These are phyloP conservation scores for Sanghuangporus sanghuang DNA, from an alignment of 1,284 basidiomycete genomes.

Conservation along the genomic window DNA sequence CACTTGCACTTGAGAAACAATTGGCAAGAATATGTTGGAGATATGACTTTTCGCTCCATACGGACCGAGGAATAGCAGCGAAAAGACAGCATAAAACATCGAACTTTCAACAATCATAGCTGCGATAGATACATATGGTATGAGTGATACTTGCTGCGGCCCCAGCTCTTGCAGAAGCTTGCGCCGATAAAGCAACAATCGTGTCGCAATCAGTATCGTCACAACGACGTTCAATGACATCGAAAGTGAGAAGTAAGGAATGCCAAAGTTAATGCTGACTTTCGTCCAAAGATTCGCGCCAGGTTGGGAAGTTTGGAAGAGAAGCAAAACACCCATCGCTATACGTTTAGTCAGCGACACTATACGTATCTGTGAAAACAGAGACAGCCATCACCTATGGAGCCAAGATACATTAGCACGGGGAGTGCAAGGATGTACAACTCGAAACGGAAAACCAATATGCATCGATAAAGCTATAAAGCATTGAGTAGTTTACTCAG, in stretches of 20 bases:
- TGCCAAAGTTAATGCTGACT: constrained; percentile 19
- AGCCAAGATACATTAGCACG: constrained; percentile 18
- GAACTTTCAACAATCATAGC: constrained; percentile 23
- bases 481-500: background rate
- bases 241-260: constrained; percentile 31
- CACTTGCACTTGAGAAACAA: constrained; percentile 19
- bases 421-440: constrained; percentile 23
- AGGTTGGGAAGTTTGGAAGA: constrained; percentile 22
- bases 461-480: constrained; percentile 24
- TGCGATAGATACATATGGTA: constrained; percentile 26
- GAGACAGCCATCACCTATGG: constrained; percentile 16
- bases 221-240: constrained; percentile 34
- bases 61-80: constrained; percentile 28
- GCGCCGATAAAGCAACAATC: constrained; percentile 24
- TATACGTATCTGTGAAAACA: background rate
- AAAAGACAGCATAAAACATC: constrained; percentile 25
- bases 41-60: constrained; percentile 25
- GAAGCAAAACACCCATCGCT: constrained; percentile 22
- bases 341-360: background rate
- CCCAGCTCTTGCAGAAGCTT: constrained; percentile 18
- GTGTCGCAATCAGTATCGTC: constrained; percentile 32
- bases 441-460: constrained; percentile 23
- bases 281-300: constrained; percentile 20
- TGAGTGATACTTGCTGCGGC: constrained; percentile 13
- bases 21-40: constrained; percentile 23